These are phyloP conservation scores for Erodium trifolium DNA, from an alignment of 441 rosid species.

Conservation along the genomic window DNA sequence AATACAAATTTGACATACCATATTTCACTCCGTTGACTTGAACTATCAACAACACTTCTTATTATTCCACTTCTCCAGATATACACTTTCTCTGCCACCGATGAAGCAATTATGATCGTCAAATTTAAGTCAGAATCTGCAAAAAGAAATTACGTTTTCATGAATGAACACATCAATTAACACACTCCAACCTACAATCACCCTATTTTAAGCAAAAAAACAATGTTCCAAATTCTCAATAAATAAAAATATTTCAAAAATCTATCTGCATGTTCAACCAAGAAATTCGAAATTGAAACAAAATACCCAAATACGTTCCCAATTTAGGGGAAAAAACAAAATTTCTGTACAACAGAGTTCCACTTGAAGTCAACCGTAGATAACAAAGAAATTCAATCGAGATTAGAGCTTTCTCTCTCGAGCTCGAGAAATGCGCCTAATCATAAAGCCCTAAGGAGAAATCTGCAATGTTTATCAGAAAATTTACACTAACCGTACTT, in stretches of 20 bases:
- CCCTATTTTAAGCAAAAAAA: neutral
- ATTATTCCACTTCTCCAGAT: conserved; percentile 7
- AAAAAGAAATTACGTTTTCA: conserved; percentile 9
- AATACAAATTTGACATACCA: conserved; percentile 22
- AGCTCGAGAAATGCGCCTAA: conserved; percentile 12
- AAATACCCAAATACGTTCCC: neutral
- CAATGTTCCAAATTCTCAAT: neutral
- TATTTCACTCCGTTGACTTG: conserved; percentile 20
- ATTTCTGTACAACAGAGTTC: neutral
- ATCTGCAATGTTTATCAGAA: neutral
- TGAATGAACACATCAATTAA: neutral
- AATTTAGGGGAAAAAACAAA: neutral
- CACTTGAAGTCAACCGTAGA: neutral
- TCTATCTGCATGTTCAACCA: neutral
- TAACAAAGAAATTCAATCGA: neutral
- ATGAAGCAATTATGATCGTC: conserved; percentile 7
- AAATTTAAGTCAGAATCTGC: neutral
- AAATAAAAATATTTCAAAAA: neutral
- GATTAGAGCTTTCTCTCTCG: neutral
- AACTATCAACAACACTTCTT: neutral
- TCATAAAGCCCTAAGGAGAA: neutral
- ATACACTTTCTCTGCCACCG: conserved; percentile 11
- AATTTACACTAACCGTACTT: conserved; percentile 20
- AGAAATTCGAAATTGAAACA: neutral
- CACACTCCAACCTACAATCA: neutral